Conservation (phyloP, 805 yeast genomes). For the Clavispora vitiphila region DNA sequence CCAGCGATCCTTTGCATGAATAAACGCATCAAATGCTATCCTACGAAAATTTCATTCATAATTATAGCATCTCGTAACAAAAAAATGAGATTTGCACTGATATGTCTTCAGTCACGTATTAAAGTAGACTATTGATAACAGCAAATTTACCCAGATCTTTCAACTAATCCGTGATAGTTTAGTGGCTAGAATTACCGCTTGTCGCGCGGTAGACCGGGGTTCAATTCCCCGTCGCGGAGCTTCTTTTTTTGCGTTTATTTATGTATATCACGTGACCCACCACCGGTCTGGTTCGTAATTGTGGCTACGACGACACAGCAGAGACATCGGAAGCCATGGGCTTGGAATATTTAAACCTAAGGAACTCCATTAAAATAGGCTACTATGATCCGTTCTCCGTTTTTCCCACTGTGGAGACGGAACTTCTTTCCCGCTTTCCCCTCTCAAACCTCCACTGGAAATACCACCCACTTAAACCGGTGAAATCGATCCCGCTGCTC, state of each 20-base stretch:
- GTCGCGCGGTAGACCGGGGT: constrained; percentile 22
- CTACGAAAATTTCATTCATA: no score
- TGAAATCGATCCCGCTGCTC: constrained; percentile 60
- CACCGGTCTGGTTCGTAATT: not conserved
- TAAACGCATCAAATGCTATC: no score
- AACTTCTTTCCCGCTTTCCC: constrained; percentile 45
- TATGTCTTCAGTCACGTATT: no score
- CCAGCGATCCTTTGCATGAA: no score
- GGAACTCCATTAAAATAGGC: constrained; percentile 37
- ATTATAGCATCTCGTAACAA: no score
- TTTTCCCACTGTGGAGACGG: constrained; percentile 39
- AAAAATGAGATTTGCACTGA: no score
- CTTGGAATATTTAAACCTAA: constrained; percentile 11
- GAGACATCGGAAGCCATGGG: constrained; percentile 4
- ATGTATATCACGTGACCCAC: not conserved
- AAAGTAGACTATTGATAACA: no score
- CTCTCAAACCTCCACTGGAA: constrained; percentile 72
- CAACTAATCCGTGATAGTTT: constrained; percentile 17
- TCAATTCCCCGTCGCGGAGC: constrained; percentile 22
- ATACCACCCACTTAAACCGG: constrained; percentile 41
- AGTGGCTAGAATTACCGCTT: constrained; percentile 21
- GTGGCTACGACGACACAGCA: not conserved
- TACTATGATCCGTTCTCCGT: constrained; percentile 74
- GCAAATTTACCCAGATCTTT: no score
- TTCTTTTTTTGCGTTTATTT: not conserved